Conservation (phyloP, 495 filamentous ascomycete genomes). For the Penicillium subrubescens region DNA sequence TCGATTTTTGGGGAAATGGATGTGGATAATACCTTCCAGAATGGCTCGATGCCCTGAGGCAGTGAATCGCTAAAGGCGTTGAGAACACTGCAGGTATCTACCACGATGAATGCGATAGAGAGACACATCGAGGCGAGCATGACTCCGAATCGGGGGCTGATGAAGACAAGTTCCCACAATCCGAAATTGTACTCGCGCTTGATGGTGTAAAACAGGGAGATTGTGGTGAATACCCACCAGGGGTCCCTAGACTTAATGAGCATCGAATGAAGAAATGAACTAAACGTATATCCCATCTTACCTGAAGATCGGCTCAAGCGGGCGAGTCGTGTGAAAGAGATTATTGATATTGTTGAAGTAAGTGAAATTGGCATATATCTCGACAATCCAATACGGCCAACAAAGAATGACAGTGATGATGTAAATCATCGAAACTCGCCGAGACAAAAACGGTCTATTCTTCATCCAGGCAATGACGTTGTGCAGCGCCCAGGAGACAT, state of each 20-base stretch:
- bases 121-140: constrained; percentile 58
- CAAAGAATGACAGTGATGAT: constrained; percentile 43
- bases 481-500: constrained; percentile 49
- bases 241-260: constrained; percentile 46
- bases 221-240: constrained; percentile 61
- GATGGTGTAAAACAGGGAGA: constrained; percentile 56
- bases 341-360: constrained; percentile 54
- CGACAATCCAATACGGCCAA: constrained; percentile 49
- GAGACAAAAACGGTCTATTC: constrained; percentile 45
- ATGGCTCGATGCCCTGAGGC: constrained; percentile 41
- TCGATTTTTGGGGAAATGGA: not conserved
- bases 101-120: constrained; percentile 54
- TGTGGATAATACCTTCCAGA: constrained; percentile 41
- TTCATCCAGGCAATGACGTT: constrained; percentile 56
- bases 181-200: constrained; percentile 55
- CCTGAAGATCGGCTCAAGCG: constrained; percentile 56
- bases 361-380: constrained; percentile 53
- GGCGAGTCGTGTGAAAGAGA: constrained; percentile 52
- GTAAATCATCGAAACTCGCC: constrained; percentile 37
- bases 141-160: constrained; percentile 58
- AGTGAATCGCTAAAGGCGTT: constrained; percentile 31
- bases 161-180: constrained; percentile 46
- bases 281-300: constrained; percentile 7
- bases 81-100: constrained; percentile 46
- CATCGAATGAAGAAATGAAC: not conserved